These are phyloP conservation scores for Kurtzmaniella quercitrusa DNA, from an alignment of 1,139 yeast genomes.

Conservation along the genomic window DNA sequence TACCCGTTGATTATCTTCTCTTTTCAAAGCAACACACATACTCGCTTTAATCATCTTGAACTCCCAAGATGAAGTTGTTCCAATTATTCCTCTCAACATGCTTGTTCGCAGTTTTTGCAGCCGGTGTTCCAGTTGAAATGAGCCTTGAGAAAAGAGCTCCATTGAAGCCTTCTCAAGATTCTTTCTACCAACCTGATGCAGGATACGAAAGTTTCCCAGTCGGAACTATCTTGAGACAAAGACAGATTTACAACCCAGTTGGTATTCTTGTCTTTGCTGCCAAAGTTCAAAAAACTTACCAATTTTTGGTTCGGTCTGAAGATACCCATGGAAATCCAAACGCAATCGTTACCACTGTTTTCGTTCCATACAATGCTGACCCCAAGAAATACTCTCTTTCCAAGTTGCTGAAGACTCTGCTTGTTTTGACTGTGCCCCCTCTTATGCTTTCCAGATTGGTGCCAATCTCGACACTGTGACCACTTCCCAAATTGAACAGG, in stretches of 20 bases:
- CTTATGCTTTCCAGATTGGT: constrained; percentile 15
- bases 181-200: constrained; percentile 7
- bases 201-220: constrained; percentile 7
- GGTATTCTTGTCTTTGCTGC: constrained; percentile 5
- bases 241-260: not conserved
- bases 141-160: not conserved
- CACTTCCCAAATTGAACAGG: constrained; percentile 21
- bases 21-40: not conserved
- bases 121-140: not conserved
- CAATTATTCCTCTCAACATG: not conserved
- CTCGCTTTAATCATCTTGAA: not conserved
- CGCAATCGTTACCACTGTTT: constrained; percentile 18
- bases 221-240: constrained; percentile 8
- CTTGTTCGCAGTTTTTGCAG: not conserved
- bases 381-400: constrained; percentile 14
- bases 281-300: constrained; percentile 6
- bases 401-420: constrained; percentile 19
- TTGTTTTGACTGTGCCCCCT: constrained; percentile 16
- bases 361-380: constrained; percentile 17
- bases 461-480: constrained; percentile 10
- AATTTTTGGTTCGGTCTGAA: constrained; percentile 8
- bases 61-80: not conserved
- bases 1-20: no score
- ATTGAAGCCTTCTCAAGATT: constrained; percentile 5
- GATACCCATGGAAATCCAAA: constrained; percentile 13